Evolutionary conservation across 495 filamentous ascomycete species (phyloP).

Genomic region (Penicillium mononematosum): DNA sequence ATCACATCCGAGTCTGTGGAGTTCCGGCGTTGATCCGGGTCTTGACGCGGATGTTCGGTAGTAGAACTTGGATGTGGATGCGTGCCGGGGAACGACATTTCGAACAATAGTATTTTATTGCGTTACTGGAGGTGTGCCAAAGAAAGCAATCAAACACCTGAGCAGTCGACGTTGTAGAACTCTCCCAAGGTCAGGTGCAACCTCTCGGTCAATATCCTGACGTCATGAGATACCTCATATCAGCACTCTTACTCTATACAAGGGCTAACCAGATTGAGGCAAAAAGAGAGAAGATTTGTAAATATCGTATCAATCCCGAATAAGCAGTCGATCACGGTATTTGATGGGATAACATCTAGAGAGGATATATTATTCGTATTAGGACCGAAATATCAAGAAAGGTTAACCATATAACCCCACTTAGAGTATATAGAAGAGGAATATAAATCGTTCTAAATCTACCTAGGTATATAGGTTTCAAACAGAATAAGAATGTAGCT

Average conservation of each 20-base stretch:
- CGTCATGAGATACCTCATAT: not conserved
- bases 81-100: not conserved
- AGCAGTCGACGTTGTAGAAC: not conserved
- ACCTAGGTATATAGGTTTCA: not conserved
- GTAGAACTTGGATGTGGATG: not conserved
- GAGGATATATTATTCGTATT: not conserved
- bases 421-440: not conserved
- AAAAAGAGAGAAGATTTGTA: not conserved
- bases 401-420: not conserved
- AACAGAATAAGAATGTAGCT: not conserved
- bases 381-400: not conserved
- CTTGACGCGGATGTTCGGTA: not conserved
- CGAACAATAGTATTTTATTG: not conserved
- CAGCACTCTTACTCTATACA: not conserved
- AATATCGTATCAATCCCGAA: not conserved
- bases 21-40: slow-evolving; percentile 9
- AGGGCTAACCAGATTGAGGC: too few species aligned
- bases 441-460: not conserved
- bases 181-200: not conserved
- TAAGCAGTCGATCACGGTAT: not conserved
- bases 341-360: not conserved
- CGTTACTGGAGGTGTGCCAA: not conserved
- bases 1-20: slow-evolving; percentile 19
- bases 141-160: not conserved
- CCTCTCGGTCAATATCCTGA: not conserved